Base-by-base conservation (phyloP, 768 basidiomycete genomes). In the Leccinum broughii region DNA sequence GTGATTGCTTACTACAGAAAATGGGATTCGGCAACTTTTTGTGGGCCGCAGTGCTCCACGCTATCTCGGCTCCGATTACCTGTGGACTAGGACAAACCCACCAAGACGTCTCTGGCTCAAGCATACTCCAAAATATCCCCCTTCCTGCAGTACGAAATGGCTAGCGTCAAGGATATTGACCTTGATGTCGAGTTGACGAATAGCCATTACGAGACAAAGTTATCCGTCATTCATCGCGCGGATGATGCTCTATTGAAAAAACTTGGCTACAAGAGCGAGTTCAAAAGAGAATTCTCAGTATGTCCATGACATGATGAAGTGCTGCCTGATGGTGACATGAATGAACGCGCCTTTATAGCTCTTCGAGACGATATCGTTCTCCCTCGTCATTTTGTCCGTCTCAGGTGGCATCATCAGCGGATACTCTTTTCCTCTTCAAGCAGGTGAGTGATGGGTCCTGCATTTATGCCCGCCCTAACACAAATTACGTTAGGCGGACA, bases 251-350 rank as follows among this genome's bases (percentile, higher is more conserved):
- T 69, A 6, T 54, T 69, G 17, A 34, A 54, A 44, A 64, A 67
- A 50, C 68, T 69, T 22, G 68, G 68, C 11, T 69, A 69, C 59
- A 69, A 67, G 61, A 69, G 68, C 58, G 65, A 69, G 28, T 70
- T 70, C 32, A 69, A 62, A 24, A 55, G 68, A 14, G 68, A 70
- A 54, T 69, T 69, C 11, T 69, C 68, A 54, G 68, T 48, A 48
- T 48, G 46, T 48, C 11, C 50, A 51, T n/a, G n/a, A 44, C 41
- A 10, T 3, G 9, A 4, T 20, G 41, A 44, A 44, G 41, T 44
- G 3, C 41, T 28, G 20, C 26, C 15, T 13, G 15, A 51, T 51
- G 15, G 26, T 26, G 24, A 51, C 17, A 10, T 17, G 24, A 28
- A 28, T 9, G 3, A 28, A 28, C 8, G 3, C 3, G 15, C 24